Evolutionary conservation across 192 early-diverging fungal genomes (phyloP), one percentile per base, ranked within the genome.

Genomic region (Diversispora eburnea): DNA sequence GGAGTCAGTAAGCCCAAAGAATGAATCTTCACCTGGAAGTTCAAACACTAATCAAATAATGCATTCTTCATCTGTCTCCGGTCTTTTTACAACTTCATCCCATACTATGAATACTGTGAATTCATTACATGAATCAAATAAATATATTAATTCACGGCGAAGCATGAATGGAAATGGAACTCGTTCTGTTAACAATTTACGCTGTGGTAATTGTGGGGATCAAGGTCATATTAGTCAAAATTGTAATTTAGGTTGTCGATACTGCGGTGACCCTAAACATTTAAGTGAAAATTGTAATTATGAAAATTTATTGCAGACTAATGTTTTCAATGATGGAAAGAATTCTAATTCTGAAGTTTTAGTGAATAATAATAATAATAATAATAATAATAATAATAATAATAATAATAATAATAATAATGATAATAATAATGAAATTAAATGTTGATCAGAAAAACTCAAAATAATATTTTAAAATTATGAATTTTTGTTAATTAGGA

Each of bases 141-240:
- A 57, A 19, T 70, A 56, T 41, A 39, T 15, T 55, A 51, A 41
- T 70, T 72, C 65, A 79, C 63, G 64, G 75, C 74, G 67, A 66
- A 70, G 15, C 73, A 2, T 33, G 25, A 76, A 59, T 75, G 71
- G 71, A 71, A 76, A 57, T 65, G 74, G 60, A 70, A 66, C 62
- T 75, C 77, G 52, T 69, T 75, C 22, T 7, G 25, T 33, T 33
- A 33, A 33, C 25, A 66, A 20, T 33, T 72, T 86, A 0, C 73
- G 83, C 4, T 86, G 83, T 33, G 85, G 85, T 22, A 84, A 86
- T 55, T 86, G 84, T 58, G 84, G 81, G 10, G 80, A 81, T 58
- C 43, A 76, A 49, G 81, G 83, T 6, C 85, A 86, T 65, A 52
- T 70, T 22, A 86, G 85, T 59, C 54, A 78, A 20, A 80, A 80